These are phyloP conservation scores for Ceratobasidium sp. DNA, from an alignment of 1,284 basidiomycete species.

Conservation along the genomic window DNA sequence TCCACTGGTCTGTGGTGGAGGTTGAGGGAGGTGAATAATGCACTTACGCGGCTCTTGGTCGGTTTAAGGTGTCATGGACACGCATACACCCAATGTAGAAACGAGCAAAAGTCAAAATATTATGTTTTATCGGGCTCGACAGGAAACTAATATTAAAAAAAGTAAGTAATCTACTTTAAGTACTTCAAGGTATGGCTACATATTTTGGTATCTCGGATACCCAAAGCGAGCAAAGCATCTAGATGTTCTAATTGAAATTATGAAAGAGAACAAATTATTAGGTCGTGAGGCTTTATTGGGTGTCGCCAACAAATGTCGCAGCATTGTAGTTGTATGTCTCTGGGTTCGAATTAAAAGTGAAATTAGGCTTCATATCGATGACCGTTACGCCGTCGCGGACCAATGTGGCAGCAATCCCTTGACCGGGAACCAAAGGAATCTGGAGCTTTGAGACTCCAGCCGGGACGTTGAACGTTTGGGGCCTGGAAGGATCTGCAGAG, in stretches of 20 bases:
- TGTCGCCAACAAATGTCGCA: constrained; percentile 33
- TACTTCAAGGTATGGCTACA: constrained; percentile 20
- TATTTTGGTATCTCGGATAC: neutral
- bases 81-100: neutral
- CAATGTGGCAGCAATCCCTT: constrained; percentile 72
- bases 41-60: neutral
- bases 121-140: neutral
- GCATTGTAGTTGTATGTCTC: constrained; percentile 75
- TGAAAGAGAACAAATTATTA: neutral
- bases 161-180: neutral
- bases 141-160: neutral
- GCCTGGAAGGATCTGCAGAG: constrained; percentile 63
- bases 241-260: neutral
- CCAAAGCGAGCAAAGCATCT: neutral
- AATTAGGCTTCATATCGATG: constrained; percentile 67
- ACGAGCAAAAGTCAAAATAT: neutral
- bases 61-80: neutral
- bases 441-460: constrained; percentile 78
- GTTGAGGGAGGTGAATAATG: no score
- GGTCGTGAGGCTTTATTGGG: neutral
- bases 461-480: constrained; percentile 67
- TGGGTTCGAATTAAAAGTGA: constrained; percentile 69
- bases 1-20: no score
- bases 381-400: constrained; percentile 68
- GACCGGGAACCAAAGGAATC: constrained; percentile 71